Evolutionary conservation across 768 basidiomycete genomes (phyloP).

Genomic region (Auriscalpium microsporum): DNA sequence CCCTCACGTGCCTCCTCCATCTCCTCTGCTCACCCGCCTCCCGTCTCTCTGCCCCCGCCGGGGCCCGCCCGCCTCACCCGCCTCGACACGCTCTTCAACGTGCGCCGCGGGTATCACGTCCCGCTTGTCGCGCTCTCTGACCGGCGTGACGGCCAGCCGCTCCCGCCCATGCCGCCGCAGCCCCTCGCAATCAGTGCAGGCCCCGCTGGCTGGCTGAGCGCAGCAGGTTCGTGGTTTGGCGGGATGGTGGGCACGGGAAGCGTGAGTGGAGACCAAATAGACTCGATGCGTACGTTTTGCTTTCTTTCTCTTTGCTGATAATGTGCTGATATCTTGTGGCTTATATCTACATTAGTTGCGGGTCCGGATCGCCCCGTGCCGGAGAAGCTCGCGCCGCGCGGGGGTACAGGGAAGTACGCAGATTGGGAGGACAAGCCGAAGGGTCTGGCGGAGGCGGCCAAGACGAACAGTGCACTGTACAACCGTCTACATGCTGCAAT

Average conservation of each 20-base stretch:
- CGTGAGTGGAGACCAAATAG: constrained; percentile 52
- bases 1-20: background rate
- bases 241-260: constrained; percentile 29
- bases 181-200: constrained; percentile 57
- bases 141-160: constrained; percentile 23
- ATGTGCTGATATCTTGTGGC: too few relatives aligned
- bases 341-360: constrained; percentile 37
- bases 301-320: background rate
- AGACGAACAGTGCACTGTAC: constrained; percentile 21
- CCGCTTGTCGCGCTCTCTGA: constrained; percentile 46
- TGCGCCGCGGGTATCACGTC: constrained; percentile 39
- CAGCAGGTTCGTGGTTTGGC: constrained; percentile 41
- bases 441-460: constrained; percentile 13
- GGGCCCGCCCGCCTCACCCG: constrained; percentile 29
- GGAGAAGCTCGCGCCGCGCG: constrained; percentile 18
- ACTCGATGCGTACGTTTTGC: constrained; percentile 41
- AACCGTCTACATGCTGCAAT: constrained; percentile 36
- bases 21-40: background rate
- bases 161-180: constrained; percentile 35
- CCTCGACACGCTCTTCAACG: constrained; percentile 54
- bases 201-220: constrained; percentile 40
- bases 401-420: background rate
- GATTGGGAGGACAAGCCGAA: constrained; percentile 8
- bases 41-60: constrained; percentile 9
- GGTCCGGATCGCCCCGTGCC: constrained; percentile 56